Conservation (phyloP, 2,329 filamentous ascomycete species). For the Xylaria sp. region DNA sequence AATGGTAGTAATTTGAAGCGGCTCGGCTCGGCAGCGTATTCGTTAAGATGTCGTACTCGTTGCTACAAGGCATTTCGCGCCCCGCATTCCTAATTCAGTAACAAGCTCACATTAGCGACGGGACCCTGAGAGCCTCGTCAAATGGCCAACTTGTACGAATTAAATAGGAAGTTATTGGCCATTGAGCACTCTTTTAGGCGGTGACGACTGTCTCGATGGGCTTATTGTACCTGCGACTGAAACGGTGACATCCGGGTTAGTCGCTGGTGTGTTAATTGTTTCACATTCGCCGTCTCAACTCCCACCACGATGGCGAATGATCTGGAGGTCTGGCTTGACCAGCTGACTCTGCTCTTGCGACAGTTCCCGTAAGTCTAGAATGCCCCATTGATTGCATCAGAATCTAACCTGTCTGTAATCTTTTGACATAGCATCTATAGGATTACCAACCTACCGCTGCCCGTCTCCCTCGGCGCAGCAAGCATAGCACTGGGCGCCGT, state of each 20-base stretch:
- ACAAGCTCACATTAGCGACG: constrained; percentile 23
- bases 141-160: not conserved
- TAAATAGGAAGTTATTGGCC: constrained; percentile 17
- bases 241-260: constrained; percentile 11
- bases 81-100: constrained; percentile 14
- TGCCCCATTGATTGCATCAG: too few species aligned
- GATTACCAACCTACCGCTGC: constrained; percentile 38
- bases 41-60: not conserved
- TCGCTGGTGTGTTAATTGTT: not conserved
- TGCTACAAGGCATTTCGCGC: too few species aligned
- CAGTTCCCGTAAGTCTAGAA: constrained; percentile 43
- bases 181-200: constrained; percentile 29
- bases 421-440: constrained; percentile 36
- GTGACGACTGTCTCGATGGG: constrained; percentile 31
- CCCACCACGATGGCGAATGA: constrained; percentile 43
- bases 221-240: not conserved
- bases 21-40: not conserved
- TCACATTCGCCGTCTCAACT: not conserved
- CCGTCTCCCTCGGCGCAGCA: constrained; percentile 35
- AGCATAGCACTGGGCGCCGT: constrained; percentile 38
- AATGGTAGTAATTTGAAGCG: not conserved
- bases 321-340: constrained; percentile 43
- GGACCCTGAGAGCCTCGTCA: constrained; percentile 18
- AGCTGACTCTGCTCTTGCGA: constrained; percentile 42
- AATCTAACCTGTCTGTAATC: not conserved